Conservation (phyloP, 345 rosid genomes). For the Clausena lansium region DNA sequence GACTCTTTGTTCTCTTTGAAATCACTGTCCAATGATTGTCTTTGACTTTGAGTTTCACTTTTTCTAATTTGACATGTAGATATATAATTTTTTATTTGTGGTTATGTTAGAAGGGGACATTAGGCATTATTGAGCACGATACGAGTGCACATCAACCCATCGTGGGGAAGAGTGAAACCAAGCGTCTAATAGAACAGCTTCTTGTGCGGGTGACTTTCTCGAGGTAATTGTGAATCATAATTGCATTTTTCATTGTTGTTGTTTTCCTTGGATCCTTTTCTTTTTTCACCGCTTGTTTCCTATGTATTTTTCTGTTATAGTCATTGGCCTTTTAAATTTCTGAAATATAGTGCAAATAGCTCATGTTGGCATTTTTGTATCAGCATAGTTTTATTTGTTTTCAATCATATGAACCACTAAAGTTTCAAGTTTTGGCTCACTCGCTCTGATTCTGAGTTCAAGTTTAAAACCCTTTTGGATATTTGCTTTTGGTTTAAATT, state of each 20-base stretch:
- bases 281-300: conserved; percentile 3
- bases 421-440: not conserved
- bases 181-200: conserved; percentile 70
- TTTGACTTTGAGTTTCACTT: not conserved
- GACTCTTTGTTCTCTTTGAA: not conserved
- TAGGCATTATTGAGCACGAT: conserved; percentile 8
- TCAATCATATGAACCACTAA: not conserved
- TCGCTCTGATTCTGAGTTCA: not conserved
- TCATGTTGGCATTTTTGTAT: not conserved
- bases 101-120: conserved; percentile 22
- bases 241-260: conserved; percentile 3
- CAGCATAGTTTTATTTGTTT: not conserved
- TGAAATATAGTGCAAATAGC: not conserved
- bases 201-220: conserved; percentile 78
- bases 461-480: not conserved
- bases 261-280: not conserved
- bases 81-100: not conserved
- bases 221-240: conserved; percentile 46
- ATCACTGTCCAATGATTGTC: not conserved
- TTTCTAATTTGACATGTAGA: not conserved
- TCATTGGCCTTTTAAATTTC: not conserved
- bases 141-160: conserved; percentile 29
- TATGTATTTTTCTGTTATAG: not conserved
- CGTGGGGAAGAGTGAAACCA: conserved; percentile 42
- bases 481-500: not conserved